phyloP scores from a whole-genome alignment of 1,284 basidiomycete species.

The Austropuccinia psidii region DNA sequence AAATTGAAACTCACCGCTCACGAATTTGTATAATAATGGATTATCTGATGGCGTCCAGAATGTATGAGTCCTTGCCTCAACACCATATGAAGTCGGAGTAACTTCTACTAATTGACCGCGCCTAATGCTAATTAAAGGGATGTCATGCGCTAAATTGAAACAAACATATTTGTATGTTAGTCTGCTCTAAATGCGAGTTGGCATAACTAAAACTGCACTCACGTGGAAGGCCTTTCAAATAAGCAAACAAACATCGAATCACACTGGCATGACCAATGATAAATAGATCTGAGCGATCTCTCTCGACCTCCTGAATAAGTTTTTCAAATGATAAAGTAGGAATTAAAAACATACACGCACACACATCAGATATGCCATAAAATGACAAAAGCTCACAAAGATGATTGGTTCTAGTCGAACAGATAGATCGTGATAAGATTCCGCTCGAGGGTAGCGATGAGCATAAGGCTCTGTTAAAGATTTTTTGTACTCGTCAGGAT shows the following conservation, averaged over 20 bases:
- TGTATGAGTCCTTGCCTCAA: conserved; percentile 30
- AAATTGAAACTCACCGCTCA: conserved; percentile 14
- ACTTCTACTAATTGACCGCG: conserved; percentile 32
- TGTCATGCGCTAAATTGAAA: conserved; percentile 6
- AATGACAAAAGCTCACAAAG: conserved; percentile 50
- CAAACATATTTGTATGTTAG: conserved; percentile 79
- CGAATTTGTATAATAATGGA: conserved; percentile 28
- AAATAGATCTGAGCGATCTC: conserved; percentile 33
- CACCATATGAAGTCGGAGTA: conserved; percentile 34
- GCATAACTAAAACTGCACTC: neutral
- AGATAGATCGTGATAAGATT: conserved; percentile 80
- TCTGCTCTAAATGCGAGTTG: conserved; percentile 71
- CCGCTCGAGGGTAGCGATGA: conserved; percentile 46
- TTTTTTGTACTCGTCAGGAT: conserved; percentile 87
- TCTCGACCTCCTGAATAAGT: conserved; percentile 27
- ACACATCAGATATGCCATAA: conserved; percentile 61
- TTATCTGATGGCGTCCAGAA: conserved; percentile 32
- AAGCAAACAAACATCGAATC: conserved; percentile 72
- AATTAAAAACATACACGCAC: conserved; percentile 53
- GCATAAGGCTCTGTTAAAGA: conserved; percentile 76
- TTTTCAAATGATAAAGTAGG: conserved; percentile 49
- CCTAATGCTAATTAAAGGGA: conserved; percentile 16
- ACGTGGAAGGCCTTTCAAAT: conserved; percentile 35
- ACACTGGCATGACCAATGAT: conserved; percentile 88
- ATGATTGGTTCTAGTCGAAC: conserved; percentile 63